A percentile compares a stretch with the other conserved stretches of the same genome.
These are phyloP conservation scores for Neolentinus lepideus DNA, from an alignment of 1,284 basidiomycete genomes.

Conservation along the genomic window DNA sequence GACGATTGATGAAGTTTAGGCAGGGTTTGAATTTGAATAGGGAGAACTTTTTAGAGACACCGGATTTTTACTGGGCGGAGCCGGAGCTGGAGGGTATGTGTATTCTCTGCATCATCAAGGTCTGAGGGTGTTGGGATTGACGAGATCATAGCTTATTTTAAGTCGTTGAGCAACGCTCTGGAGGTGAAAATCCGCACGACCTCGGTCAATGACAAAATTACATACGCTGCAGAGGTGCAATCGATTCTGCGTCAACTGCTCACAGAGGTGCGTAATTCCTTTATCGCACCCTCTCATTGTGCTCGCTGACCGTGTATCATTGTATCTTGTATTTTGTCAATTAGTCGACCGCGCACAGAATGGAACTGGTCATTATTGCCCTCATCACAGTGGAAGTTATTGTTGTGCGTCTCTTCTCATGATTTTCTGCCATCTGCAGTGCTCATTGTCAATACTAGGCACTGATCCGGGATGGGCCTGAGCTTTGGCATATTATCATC, in stretches of 20 bases:
- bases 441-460: conserved; percentile 33
- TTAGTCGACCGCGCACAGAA: conserved; percentile 77
- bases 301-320: conserved; percentile 4
- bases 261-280: conserved; percentile 52
- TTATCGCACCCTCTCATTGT: neutral
- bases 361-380: conserved; percentile 88
- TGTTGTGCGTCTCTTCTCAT: conserved; percentile 48
- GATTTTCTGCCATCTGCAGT: neutral
- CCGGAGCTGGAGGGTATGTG: conserved; percentile 72
- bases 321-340: too few relatives aligned
- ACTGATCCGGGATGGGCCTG: conserved; percentile 52
- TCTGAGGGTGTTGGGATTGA: neutral
- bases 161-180: conserved; percentile 71
- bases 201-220: conserved; percentile 86
- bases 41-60: conserved; percentile 84
- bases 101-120: neutral
- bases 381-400: conserved; percentile 89
- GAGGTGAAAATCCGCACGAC: conserved; percentile 78
- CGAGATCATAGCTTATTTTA: conserved; percentile 61
- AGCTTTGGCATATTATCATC: conserved; percentile 50
- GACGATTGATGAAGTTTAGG: conserved; percentile 81
- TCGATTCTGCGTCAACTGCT: conserved; percentile 69
- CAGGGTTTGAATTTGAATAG: conserved; percentile 84
- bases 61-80: conserved; percentile 89
- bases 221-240: conserved; percentile 85